Evolutionary conservation across 2,329 filamentous ascomycete species (phyloP), one percentile per base, ranked within the genome.

Genomic region (Epichloe festucae): DNA sequence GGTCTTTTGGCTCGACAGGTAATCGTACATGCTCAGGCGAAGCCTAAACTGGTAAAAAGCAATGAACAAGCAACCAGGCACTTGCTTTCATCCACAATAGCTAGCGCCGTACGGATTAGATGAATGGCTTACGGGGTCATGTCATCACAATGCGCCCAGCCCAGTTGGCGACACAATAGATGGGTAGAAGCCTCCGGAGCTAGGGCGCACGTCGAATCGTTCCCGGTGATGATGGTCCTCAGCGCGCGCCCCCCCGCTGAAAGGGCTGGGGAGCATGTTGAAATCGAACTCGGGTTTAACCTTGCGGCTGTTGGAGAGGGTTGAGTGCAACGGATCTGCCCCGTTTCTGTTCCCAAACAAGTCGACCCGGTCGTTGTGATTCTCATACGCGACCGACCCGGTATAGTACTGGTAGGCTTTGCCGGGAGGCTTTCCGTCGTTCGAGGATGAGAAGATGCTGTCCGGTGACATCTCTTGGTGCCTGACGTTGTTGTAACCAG

Each of bases 391-490:
- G 77, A 49, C 78, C 70, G 3, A 74, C 57, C 0, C 0, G 75
- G 73, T 11, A 55, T 74, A 80, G 57, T 81, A 80, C 52, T 77
- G 73, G 54, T 80, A 81, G 0, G 70, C 72, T 55, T 77, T 78
- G 14, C 69, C 62, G 12, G 65, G 69, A 2, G 68, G 62, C 60
- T 79, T 78, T 19, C 71, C 69, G 11, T 79, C 74, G 17, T 79
- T 74, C 1, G 72, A 55, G 7, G 74, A 67, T 38, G 48, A 49
- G 40, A 81, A 73, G 51, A 76, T 70, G 1, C 74, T 66, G 46
- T 81, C 77, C 48, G 71, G 64, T 0, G 70, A 70, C 41, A 79
- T 67, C 5, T 78, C 73, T 49, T 76, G 72, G 49, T 75, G 73
- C 48, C 73, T 70, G 14, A 69, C 69, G 14, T 63, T 63, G 19